Base-by-base conservation (phyloP, 1,139 yeast species). In the Geotrichum europaeum region DNA sequence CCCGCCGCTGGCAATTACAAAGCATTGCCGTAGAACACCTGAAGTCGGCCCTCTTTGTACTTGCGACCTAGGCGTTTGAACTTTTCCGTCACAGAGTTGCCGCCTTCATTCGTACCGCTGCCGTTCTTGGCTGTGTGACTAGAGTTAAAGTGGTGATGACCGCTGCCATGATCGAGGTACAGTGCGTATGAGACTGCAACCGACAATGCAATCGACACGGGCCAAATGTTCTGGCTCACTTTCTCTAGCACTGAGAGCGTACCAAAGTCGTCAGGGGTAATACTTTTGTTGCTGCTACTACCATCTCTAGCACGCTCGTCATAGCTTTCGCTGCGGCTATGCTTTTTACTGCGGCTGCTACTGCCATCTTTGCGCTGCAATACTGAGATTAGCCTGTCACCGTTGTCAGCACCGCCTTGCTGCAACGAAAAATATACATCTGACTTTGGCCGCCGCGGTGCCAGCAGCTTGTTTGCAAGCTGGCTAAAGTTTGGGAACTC, bases 111-210 rank as follows among this genome's bases (percentile, higher is more conserved):
- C 2, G 20, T 3, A n/a, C 47, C 47, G 3, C 20, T 15, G 20
- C 47, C 13, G 20, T 7, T 40, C 9, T 3, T 40, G 10, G 10
- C 20, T n/a, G 6, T 3, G 10, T 6, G 6, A 22, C 47, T 40
- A 18, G 12, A 40, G 47, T 7, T n/a, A 18, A n/a, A n/a, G 22
- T 10, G 20, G 20, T n/a, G 47, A n/a, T n/a, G 18, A 10, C 47
- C 5, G 18, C 18, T 15, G 10, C 47, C 47, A 18, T 7, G n/a
- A 43, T 59, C 61, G 4, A 45, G 40, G 10, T 53, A 51, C 28
- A 55, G 58, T 13, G 52, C 58, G 49, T 58, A 58, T 12, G 61
- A 25, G 7, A 59, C 61, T n/a, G 61, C 61, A n/a, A 59, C 47
- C 25, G 61, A 55, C 22, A 52, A 20, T 2, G 58, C 61, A 5